These are phyloP conservation scores for Leucocoprinus birnbaumii DNA, from an alignment of 768 basidiomycete genomes.

Conservation along the genomic window DNA sequence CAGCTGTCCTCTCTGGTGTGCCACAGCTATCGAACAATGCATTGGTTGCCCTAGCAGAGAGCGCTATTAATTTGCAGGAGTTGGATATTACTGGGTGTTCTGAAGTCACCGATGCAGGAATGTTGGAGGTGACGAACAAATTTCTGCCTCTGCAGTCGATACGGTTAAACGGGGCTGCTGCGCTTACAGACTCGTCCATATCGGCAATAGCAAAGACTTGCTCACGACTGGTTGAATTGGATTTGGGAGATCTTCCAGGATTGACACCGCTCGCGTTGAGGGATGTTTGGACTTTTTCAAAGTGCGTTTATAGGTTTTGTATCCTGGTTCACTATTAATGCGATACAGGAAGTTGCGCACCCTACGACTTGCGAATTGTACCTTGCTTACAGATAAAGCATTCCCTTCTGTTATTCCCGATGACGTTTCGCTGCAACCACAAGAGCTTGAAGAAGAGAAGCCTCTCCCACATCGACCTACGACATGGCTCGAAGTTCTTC, in stretches of 20 bases:
- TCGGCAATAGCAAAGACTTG: constrained; percentile 73
- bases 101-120: constrained; percentile 72
- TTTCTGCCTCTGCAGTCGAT: constrained; percentile 72
- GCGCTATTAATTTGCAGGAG: constrained; percentile 66
- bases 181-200: constrained; percentile 58
- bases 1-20: constrained; percentile 67
- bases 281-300: constrained; percentile 80
- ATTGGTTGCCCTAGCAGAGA: constrained; percentile 57
- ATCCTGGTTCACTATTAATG: background rate
- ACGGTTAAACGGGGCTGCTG: constrained; percentile 64
- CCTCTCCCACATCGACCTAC: constrained; percentile 53
- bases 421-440: background rate
- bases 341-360: constrained; percentile 60
- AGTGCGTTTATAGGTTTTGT: constrained; percentile 30
- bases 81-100: constrained; percentile 77
- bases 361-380: constrained; percentile 76
- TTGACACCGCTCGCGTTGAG: constrained; percentile 69
- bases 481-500: constrained; percentile 60
- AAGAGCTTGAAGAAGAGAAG: constrained; percentile 32
- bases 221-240: constrained; percentile 77
- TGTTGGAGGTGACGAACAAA: constrained; percentile 68
- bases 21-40: constrained; percentile 67
- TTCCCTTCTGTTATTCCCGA: constrained; percentile 49
- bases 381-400: constrained; percentile 71
- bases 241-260: constrained; percentile 66